A percentile compares a stretch with the other conserved stretches of the same genome.
phyloP scores from a whole-genome alignment of 176 grass and related monocot species.

The Lolium perenne region DNA sequence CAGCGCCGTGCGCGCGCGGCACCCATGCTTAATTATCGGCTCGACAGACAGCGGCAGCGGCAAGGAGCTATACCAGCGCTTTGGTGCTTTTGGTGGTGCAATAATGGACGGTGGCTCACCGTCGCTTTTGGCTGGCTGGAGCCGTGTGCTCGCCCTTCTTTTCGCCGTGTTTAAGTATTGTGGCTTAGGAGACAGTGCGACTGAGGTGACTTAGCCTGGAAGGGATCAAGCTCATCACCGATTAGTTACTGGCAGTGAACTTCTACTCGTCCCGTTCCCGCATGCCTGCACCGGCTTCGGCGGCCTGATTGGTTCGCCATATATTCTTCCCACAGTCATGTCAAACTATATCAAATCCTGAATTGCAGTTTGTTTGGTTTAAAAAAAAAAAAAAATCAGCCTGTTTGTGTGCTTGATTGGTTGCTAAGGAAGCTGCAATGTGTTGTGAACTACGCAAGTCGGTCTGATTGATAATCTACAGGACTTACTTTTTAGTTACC shows the following conservation, averaged over 20 bases:
- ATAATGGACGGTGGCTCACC: slow-evolving; percentile 42
- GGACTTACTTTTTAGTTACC: too few species aligned
- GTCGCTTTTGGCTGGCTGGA: slow-evolving; percentile 30
- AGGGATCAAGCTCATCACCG: slow-evolving; percentile 23
- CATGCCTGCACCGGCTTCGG: too few species aligned
- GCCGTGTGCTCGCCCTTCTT: slow-evolving; percentile 22
- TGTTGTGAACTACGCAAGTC: too few species aligned
- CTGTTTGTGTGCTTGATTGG: too few species aligned
- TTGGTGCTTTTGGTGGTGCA: slow-evolving; percentile 32
- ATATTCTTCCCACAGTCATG: too few species aligned
- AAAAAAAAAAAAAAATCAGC: too few species aligned
- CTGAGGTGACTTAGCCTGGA: slow-evolving; percentile 46
- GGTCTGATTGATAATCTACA: too few species aligned
- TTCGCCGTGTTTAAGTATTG: slow-evolving; percentile 23
- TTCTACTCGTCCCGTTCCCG: too few species aligned
- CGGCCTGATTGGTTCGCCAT: too few species aligned
- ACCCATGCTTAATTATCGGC: slow-evolving; percentile 46
- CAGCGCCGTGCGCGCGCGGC: slow-evolving; percentile 45
- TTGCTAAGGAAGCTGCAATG: too few species aligned
- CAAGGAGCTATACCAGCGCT: neutral
- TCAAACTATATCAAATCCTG: too few species aligned
- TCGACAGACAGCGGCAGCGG: neutral
- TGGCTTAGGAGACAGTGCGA: neutral
- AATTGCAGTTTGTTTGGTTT: too few species aligned
- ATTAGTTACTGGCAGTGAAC: neutral